Base-by-base conservation (phyloP, 2,329 filamentous ascomycete genomes). In the Paecilomyces fulvus region DNA sequence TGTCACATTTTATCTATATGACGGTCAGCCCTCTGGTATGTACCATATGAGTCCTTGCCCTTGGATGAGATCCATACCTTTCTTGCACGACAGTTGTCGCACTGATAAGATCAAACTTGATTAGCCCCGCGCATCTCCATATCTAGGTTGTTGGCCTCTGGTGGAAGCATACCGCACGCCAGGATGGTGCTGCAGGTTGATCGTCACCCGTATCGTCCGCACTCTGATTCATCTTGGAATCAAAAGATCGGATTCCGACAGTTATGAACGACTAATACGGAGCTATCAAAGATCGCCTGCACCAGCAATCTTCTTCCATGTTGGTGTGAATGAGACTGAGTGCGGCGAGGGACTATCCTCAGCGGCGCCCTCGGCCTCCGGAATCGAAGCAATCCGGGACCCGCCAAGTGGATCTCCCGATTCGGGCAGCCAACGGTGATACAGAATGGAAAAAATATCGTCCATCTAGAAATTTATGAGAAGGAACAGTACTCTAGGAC, bases 1-100 rank as follows among this genome's bases (percentile, higher is more conserved):
- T 73, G 57, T 76, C 73, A 56, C 73, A 76, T 59, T 71, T 67
- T 49, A 76, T 73, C 73, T 76, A 55, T 76, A 55, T 14, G 23
- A 1, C 8, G 48, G 48, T 49, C 5, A 49, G 20, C 25, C 28
- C 4, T 23, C 10, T 14, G 48, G 10, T 7, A 28, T 28, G 11
- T 14, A 21, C 46, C 10, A 23, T 49, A 12, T 28, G n/a, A 30
- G 23, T 28, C 6, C 4, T 6, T 20, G 31, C 4, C n/a, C 43
- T 23, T 10, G 20, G 52, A 33, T 52, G 30, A 11, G 5, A 20
- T 30, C 33, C 17, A 52, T 33, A 60, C 58, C 54, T 60, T 60
- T 58, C 58, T 58, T 25, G 52, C 54, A 23, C 58, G 58, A 51
- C 58, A 60, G 43, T 60, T 60, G 37, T 60, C 58, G 56, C 58